Evolutionary conservation across 306 rosid genomes (phyloP), one percentile per base, ranked within the genome.

Genomic region (Rosa chinensis): DNA sequence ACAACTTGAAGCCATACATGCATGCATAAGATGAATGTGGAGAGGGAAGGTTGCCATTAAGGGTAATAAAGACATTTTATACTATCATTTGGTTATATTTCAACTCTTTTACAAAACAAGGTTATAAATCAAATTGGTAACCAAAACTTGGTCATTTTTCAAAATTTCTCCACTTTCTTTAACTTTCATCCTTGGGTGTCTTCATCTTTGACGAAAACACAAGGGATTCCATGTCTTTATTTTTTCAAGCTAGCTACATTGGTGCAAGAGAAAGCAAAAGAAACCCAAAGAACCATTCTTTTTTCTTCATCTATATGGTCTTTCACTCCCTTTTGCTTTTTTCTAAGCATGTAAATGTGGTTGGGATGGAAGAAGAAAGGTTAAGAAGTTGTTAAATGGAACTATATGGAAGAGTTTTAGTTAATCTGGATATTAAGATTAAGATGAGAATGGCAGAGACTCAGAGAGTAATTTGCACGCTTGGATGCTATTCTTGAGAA

Each of bases 231-330:
- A 17, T 37, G 87, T 82, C 89, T 82, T 76, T 78, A 40, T 28
- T 74, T 77, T 13, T 64, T 35, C 70, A 37, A 17, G 47, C 71
- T 17, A 66, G 44, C 83, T 62, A 78, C 93, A 82, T 94, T 83
- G 98, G 83, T 90, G 80, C 80, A 79, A 88, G 97, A 89, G 94
- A 94, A 92, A 92, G 94, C 78, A 73, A 73, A 73, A 80, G 72
- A 80, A 28, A 79, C 73, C 49, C 68, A 50, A 68, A 72, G 67
- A 75, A 45, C 64, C 68, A 64, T 77, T 64, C 83, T 63, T 63
- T 63, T 28, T 16, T 63, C 69, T 63, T 63, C 10, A 25, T 23
- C 69, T 63, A 32, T 32, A 13, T 6, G 4, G 42, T 63, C 44
- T 63, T 11, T 32, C 18, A 63, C 79, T 80, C 55, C 48, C 11